Percentiles rank a stretch among this genome's conserved stretches.
phyloP scores from a whole-genome alignment of 2,329 filamentous ascomycete species.

The Aureobasidium pullulans region DNA sequence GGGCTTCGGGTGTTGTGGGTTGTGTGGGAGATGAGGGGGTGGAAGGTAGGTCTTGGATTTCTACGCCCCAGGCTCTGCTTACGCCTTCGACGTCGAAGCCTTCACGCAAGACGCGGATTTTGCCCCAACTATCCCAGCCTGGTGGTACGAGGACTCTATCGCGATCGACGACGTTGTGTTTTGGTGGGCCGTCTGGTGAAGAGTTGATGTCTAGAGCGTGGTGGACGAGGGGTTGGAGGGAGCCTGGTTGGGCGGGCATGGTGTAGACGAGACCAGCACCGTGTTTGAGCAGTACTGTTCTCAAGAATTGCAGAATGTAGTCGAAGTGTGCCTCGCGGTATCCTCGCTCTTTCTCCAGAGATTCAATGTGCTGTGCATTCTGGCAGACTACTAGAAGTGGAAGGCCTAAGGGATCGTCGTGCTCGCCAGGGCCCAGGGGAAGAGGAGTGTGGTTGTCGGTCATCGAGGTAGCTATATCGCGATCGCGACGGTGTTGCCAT shows the following conservation, averaged over 20 bases:
- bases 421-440: conserved; percentile 80
- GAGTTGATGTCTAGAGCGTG: conserved; percentile 82
- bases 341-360: conserved; percentile 76
- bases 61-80: conserved; percentile 64
- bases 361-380: conserved; percentile 87
- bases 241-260: conserved; percentile 51
- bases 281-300: conserved; percentile 65
- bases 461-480: conserved; percentile 37
- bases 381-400: conserved; percentile 93
- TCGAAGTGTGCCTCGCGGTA: conserved; percentile 98
- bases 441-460: conserved; percentile 55
- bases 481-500: conserved; percentile 65
- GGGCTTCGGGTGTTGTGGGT: background rate
- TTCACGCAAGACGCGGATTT: conserved; percentile 85
- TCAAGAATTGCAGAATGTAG: conserved; percentile 84
- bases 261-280: conserved; percentile 62
- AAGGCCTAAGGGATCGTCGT: conserved; percentile 81
- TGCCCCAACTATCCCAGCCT: conserved; percentile 98
- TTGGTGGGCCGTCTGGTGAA: conserved; percentile 51
- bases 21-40: background rate
- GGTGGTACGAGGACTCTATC: conserved; percentile 91
- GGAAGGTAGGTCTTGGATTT: conserved; percentile 14
- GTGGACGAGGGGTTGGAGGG: conserved; percentile 72
- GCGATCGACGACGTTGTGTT: conserved; percentile 52
- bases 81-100: conserved; percentile 86